These are phyloP conservation scores for Herpetomonas muscarum DNA, from an alignment of 208 protist genomes.

Conservation along the genomic window DNA sequence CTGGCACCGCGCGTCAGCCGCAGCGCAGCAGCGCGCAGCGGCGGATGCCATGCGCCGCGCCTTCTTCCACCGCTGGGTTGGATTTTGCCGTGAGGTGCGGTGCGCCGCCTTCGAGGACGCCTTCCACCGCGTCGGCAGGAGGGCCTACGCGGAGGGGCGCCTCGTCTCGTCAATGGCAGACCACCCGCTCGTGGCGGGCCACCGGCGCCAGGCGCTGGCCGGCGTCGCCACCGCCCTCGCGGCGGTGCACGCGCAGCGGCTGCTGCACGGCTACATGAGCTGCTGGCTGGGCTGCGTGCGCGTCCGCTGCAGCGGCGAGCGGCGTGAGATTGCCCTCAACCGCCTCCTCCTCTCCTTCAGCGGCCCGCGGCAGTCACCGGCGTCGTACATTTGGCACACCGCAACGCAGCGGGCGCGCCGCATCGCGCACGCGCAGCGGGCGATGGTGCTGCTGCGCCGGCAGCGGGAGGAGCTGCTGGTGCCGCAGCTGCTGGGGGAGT, in stretches of 20 bases:
- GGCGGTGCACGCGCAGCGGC: not conserved
- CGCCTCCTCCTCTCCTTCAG: constrained; percentile 47
- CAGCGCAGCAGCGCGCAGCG: too few relatives aligned
- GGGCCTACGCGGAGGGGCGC: too few relatives aligned
- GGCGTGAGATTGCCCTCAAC: constrained; percentile 37
- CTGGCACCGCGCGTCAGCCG: too few relatives aligned
- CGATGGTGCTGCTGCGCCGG: constrained; percentile 26
- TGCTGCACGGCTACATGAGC: constrained; percentile 8
- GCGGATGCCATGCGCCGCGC: too few relatives aligned
- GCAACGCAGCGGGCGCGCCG: constrained; percentile 14
- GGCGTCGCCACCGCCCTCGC: not conserved
- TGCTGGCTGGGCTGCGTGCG: constrained; percentile 16
- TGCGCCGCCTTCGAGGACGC: too few relatives aligned
- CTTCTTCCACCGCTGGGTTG: too few relatives aligned
- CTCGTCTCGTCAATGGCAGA: too few relatives aligned
- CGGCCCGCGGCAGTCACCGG: constrained; percentile 14
- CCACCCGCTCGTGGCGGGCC: too few relatives aligned
- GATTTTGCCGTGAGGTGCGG: too few relatives aligned
- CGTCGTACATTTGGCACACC: not conserved
- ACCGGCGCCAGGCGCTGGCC: too few relatives aligned
- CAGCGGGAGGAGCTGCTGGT: constrained; percentile 10
- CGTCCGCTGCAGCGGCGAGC: constrained; percentile 1
- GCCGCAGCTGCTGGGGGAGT: constrained; percentile 11
- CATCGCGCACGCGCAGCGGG: constrained; percentile 8
- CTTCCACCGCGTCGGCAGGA: too few relatives aligned